Conservation (phyloP, 1,284 basidiomycete species). For the Ustilago hordei region DNA sequence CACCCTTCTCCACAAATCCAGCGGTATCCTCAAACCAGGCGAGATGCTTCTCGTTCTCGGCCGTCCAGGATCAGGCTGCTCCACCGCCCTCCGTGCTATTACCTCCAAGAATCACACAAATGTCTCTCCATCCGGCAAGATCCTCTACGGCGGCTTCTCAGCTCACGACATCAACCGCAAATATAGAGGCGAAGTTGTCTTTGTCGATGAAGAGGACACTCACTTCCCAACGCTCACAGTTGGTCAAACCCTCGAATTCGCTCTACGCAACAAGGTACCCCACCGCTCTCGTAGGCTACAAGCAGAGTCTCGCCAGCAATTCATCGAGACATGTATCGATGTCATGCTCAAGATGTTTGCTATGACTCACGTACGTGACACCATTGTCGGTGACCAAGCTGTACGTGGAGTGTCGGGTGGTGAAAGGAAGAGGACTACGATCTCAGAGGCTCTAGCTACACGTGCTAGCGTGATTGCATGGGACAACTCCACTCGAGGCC, state of each 20-base stretch:
- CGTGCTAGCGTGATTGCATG: constrained; percentile 51
- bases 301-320: constrained; percentile 44
- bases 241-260: constrained; percentile 57
- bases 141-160: constrained; percentile 56
- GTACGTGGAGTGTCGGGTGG: constrained; percentile 62
- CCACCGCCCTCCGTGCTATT: constrained; percentile 54
- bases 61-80: constrained; percentile 60
- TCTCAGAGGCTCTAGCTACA: constrained; percentile 55
- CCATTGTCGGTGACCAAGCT: constrained; percentile 60
- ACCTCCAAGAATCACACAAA: constrained; percentile 53
- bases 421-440: constrained; percentile 60
- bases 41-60: constrained; percentile 65
- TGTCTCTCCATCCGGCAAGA: constrained; percentile 44
- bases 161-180: constrained; percentile 47
- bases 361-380: constrained; percentile 62
- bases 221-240: constrained; percentile 64
- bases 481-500: constrained; percentile 62
- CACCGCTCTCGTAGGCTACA: constrained; percentile 31
- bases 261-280: constrained; percentile 59
- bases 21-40: constrained; percentile 57
- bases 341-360: constrained; percentile 64
- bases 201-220: constrained; percentile 54
- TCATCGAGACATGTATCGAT: constrained; percentile 55
- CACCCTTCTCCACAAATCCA: constrained; percentile 40
- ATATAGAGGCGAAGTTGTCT: constrained; percentile 58